Conservation (phyloP, 371 early-diverging fungal genomes). For the Mortierella sp. region DNA sequence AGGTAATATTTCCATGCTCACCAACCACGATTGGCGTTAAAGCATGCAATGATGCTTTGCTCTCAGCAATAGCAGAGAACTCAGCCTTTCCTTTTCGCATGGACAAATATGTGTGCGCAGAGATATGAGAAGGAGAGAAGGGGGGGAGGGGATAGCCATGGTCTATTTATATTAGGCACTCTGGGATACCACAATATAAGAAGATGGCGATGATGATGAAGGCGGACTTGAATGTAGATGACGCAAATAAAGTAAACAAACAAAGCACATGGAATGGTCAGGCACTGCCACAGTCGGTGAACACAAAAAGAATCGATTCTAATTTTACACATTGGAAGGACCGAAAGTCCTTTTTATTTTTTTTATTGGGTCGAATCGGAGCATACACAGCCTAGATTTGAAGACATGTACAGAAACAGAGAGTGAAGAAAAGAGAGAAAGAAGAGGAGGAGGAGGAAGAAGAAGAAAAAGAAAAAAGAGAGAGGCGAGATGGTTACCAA, state of each 20-base stretch:
- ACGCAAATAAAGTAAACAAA: too few relatives aligned
- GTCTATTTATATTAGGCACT: neutral
- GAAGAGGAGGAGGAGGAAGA: neutral
- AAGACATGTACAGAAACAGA: neutral
- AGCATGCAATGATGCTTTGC: too few relatives aligned
- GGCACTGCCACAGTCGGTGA: neutral
- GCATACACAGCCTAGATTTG: constrained; percentile 12
- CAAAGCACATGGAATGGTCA: neutral
- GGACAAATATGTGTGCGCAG: too few relatives aligned
- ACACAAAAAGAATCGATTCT: neutral
- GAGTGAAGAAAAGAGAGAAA: neutral
- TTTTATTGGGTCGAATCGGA: neutral
- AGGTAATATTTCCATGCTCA: too few relatives aligned
- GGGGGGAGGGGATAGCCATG: neutral
- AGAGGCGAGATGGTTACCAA: too few relatives aligned
- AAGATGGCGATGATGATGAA: neutral
- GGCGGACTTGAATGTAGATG: neutral
- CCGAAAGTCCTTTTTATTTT: constrained; percentile 25
- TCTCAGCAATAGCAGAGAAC: too few relatives aligned
- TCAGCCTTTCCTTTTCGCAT: too few relatives aligned
- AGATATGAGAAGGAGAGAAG: too few relatives aligned
- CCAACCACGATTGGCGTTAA: too few relatives aligned
- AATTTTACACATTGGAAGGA: constrained; percentile 19
- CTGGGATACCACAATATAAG: too few relatives aligned
- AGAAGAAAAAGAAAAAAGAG: too few relatives aligned